Evolutionary conservation across 768 basidiomycete genomes (phyloP), one percentile per base, ranked within the genome.

Genomic region (Termitomyces sp.): DNA sequence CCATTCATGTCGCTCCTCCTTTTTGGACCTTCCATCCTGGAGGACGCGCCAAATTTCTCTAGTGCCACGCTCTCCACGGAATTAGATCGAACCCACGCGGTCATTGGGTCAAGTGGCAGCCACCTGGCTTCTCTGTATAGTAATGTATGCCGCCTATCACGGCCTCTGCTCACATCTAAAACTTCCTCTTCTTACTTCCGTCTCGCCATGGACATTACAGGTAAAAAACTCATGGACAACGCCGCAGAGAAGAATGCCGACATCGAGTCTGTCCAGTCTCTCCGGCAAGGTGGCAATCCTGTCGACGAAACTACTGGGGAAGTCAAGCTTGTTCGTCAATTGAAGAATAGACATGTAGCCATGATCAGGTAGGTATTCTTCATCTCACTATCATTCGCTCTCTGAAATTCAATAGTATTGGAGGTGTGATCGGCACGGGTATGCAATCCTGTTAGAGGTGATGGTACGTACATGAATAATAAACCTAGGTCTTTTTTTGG

Each of bases 341-440:
- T 88, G 61, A 88, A 88, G 69, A 90, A 88, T 64, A 77, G 90
- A 16, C 90, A 92, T 67, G 79, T 92, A 58, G 86, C 89, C 50
- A 90, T 91, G 88, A 90, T 91, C 62, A 89, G 88, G 86, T 37
- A 42, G 43, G 29, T 9, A 46, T 41, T 42, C 27, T 26, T 18
- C 2, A 10, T 44, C 37, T 31, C 26, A n/a, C 26, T 14, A 26
- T 27, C 26, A 20, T 9, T 42, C 39, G 29, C 43, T 63, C 16
- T 56, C 53, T 46, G 32, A 39, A 16, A 20, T 42, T 31, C 0
- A 57, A 29, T 56, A 85, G 84, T 77, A 84, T 85, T 53, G 82
- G 82, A 46, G 84, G 84, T 67, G 83, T 83, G 37, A 79, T 79
- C 61, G 78, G 79, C 50, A 83, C 81, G 56, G 85, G 86, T 75